Evolutionary conservation across 768 basidiomycete genomes (phyloP).

Genomic region (Leucocoprinus leucothites): DNA sequence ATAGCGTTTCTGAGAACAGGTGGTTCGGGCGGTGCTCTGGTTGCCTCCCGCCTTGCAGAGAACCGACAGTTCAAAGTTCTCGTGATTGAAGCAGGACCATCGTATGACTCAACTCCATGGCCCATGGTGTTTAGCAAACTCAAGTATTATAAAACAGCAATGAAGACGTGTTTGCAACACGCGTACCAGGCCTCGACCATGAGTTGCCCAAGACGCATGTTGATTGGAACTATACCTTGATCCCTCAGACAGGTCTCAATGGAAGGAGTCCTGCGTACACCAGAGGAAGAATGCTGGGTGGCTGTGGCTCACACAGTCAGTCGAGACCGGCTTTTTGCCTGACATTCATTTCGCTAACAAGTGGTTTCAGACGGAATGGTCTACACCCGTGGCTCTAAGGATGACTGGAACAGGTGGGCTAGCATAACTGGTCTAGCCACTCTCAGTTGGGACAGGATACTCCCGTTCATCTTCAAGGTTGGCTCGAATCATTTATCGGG

Average conservation of each 20-base stretch:
- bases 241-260: slow-evolving; percentile 8
- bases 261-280: slow-evolving; percentile 5
- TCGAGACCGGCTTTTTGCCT: no score
- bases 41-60: slow-evolving; percentile 10
- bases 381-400: slow-evolving; percentile 17
- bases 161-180: slow-evolving; percentile 4
- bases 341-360: no score
- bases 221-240: slow-evolving; percentile 17
- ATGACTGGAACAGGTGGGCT: slow-evolving; percentile 22
- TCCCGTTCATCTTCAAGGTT: slow-evolving; percentile 15
- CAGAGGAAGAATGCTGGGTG: slow-evolving; percentile 11
- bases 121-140: not conserved
- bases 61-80: slow-evolving; percentile 12
- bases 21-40: slow-evolving; percentile 12
- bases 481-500: not conserved
- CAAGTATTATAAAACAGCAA: no score
- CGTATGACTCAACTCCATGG: slow-evolving; percentile 7
- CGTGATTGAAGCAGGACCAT: slow-evolving; percentile 15
- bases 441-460: slow-evolving; percentile 29
- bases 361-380: slow-evolving; percentile 20
- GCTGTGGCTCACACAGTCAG: slow-evolving; percentile 11
- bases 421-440: slow-evolving; percentile 23
- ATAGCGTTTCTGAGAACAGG: no score
- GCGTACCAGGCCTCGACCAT: not conserved
- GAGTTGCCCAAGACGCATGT: slow-evolving; percentile 2